Base-by-base conservation (phyloP, 495 filamentous ascomycete species). In the Penicillium verhagenii region DNA sequence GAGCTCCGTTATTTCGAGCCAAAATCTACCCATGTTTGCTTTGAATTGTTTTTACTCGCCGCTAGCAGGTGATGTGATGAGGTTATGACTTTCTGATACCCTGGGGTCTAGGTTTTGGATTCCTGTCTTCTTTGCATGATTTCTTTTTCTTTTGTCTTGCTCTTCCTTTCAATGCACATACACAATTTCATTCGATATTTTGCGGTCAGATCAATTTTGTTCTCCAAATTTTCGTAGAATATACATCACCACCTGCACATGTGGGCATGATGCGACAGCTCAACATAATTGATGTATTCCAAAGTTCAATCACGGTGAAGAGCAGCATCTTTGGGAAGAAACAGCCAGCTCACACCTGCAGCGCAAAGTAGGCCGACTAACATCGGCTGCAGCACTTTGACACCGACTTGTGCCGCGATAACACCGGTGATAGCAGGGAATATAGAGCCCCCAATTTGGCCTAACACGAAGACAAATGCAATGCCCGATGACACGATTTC, bases 271-370 rank as follows among this genome's bases (percentile, higher is more conserved):
- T n/a, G n/a, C n/a, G n/a, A n/a, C n/a, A n/a, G n/a, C n/a, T n/a
- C n/a, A n/a, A n/a, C n/a, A n/a, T n/a, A n/a, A n/a, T n/a, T n/a
- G n/a, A n/a, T n/a, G n/a, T 20, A 46, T 46, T 25, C 51, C 33
- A 29, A 1, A 24, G 13, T 14, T 24, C 47, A 59, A 26, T 59
- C 57, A 19, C 37, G 53, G 56, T 60, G 57, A 23, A 56, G 29
- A 4, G 3, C 48, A 4, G 47, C 37, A 49, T 60, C 53, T 26
- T 90, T 71, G 4, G 69, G 69, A 11, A 72, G 44, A 9, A 70
- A 33, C 28, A 72, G 45, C 69, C 69, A 72, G n/a, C 64, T 65
- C n/a, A 66, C 42, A 4, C 63, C 66, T 4, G 64, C 62, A 2
- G 69, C 67, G 0, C 61, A 48, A 2, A 72, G 54, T 18, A 72